Conservation (phyloP, 2,329 filamentous ascomycete genomes). For the Beauveria sp. region DNA sequence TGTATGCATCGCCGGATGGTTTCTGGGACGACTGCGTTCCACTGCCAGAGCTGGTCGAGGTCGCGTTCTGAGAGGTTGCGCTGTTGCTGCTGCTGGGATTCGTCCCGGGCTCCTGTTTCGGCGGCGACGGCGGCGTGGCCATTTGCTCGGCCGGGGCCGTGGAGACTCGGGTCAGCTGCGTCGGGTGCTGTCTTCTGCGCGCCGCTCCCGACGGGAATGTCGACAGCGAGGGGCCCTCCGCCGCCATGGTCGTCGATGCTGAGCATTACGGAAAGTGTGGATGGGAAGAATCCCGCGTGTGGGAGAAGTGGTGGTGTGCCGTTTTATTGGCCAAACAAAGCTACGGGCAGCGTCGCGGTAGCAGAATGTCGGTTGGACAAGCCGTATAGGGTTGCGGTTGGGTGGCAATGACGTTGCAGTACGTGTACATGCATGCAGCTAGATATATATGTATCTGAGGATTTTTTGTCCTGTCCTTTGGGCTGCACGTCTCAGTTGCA, state of each 20-base stretch:
- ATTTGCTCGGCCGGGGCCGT: not conserved
- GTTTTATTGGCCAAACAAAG: not conserved
- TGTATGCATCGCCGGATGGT: conserved; percentile 37
- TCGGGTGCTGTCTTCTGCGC: conserved; percentile 3
- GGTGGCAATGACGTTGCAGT: conserved; percentile 1
- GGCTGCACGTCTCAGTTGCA: not conserved
- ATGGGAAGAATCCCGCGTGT: not conserved
- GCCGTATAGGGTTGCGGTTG: not conserved
- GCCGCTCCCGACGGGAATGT: conserved; percentile 9
- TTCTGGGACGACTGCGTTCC: conserved; percentile 35
- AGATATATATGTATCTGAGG: not conserved
- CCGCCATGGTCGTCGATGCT: conserved; percentile 18
- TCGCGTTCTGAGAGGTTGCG: conserved; percentile 22
- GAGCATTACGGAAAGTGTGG: conserved; percentile 14
- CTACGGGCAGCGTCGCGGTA: not conserved
- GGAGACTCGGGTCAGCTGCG: not conserved
- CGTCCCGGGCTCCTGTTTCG: not conserved
- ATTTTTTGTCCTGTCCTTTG: too few species aligned
- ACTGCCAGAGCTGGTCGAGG: conserved; percentile 36
- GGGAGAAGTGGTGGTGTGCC: not conserved
- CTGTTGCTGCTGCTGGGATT: not conserved
- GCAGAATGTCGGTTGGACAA: not conserved
- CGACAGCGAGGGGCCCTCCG: conserved; percentile 12
- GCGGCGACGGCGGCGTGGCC: too few species aligned
- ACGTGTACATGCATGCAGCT: not conserved